Base-by-base conservation (phyloP, 73 alveolate species). In the Symbiodinium pilosum region DNA sequence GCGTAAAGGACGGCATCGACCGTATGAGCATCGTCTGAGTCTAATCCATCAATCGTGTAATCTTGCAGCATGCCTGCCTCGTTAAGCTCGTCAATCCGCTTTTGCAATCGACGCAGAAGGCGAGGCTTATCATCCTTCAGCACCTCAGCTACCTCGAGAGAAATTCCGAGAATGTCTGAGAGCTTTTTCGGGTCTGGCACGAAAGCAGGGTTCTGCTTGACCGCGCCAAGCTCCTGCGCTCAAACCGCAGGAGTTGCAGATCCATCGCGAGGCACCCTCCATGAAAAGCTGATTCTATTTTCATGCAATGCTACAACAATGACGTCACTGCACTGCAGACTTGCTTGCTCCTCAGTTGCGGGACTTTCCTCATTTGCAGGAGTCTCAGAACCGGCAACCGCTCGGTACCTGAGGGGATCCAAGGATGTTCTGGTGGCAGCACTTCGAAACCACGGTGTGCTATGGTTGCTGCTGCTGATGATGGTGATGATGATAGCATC, bases 161-260 rank as follows among this genome's bases (percentile, higher is more conserved):
- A 24, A 32, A 91, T 20, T 14, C 88, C 89, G 59, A 91, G 89
- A 24, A 91, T 86, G 38, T 69, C 95, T 0, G 95, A 24, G 71
- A 89, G 73, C 87, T 68, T 59, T 75, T 64, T n/a, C 77, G 95
- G 87, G 71, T 87, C 94, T 24, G 94, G 94, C 84, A 86, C 56
- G 6, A 81, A 51, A 59, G 81, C 38, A 1, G 81, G 12, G 9
- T 34, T 26, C 81, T n/a, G 81, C 81, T 64, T 64, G 38, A 20
- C 32, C 30, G 24, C 81, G 81, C 81, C 12, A 9, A 9, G 81
- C 81, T 64, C 81, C 81, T 64, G 59, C 14, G 59, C 14, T 14
- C 6, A 47, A 6, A 14, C 59, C 21, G 59, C 59, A 47, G 59
- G 59, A n/a, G n/a, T n/a, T n/a, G n/a, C n/a, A n/a, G n/a, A n/a